A percentile compares a stretch with the other conserved stretches of the same genome.
Evolutionary conservation across 371 early-diverging fungal species (phyloP).

Genomic region (Syncephalastrum sp.): DNA sequence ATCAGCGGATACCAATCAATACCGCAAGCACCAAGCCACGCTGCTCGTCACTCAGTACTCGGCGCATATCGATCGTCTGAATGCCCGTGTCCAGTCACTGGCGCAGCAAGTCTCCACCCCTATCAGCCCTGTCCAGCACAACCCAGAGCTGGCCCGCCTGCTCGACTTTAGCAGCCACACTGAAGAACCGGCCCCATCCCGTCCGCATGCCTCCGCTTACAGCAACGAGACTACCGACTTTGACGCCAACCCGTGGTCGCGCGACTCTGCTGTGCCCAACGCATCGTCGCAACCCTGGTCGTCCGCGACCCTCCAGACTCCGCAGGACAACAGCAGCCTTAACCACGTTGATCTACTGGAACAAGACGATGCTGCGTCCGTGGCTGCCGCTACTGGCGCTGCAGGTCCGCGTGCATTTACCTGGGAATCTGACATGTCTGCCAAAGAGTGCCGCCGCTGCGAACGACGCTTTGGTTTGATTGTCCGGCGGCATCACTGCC

Average conservation of each 20-base stretch:
- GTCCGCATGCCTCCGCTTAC: background rate
- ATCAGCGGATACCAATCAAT: conserved; percentile 55
- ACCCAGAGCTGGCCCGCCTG: conserved; percentile 44
- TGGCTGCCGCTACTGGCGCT: background rate
- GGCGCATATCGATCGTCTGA: conserved; percentile 48
- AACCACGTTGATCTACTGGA: conserved; percentile 33
- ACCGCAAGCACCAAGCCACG: conserved; percentile 53
- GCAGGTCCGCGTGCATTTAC: conserved; percentile 29
- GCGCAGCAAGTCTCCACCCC: conserved; percentile 32
- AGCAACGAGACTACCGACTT: conserved; percentile 20
- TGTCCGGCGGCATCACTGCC: conserved; percentile 81
- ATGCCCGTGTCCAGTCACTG: conserved; percentile 30
- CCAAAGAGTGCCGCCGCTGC: conserved; percentile 67
- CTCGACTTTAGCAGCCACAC: conserved; percentile 26
- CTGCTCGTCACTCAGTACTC: conserved; percentile 46
- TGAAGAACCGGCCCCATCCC: background rate
- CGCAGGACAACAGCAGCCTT: conserved; percentile 8
- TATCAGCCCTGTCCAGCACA: conserved; percentile 32
- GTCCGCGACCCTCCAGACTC: background rate
- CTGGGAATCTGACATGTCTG: conserved; percentile 76
- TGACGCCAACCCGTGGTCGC: conserved; percentile 48
- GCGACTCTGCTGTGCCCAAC: conserved; percentile 13
- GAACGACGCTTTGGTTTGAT: conserved; percentile 60
- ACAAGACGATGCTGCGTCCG: conserved; percentile 16
- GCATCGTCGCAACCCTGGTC: conserved; percentile 8